Conservation (phyloP, 495 filamentous ascomycete genomes). For the Cenococcum geophilum region DNA sequence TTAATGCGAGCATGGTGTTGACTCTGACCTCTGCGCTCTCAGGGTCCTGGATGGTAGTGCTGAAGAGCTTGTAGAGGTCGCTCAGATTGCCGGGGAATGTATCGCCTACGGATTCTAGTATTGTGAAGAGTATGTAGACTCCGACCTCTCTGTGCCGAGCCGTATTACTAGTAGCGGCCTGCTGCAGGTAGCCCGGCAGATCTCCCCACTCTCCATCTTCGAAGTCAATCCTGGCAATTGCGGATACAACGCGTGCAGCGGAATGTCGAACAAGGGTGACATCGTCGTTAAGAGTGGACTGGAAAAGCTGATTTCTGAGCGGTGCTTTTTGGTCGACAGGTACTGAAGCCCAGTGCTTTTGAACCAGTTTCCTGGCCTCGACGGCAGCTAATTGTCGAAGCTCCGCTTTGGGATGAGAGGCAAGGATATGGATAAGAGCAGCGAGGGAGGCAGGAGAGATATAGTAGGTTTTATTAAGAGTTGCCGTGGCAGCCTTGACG, state of each 20-base stretch:
- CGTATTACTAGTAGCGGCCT: constrained; percentile 62
- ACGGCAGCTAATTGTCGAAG: constrained; percentile 87
- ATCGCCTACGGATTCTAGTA: constrained; percentile 78
- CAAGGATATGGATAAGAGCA: constrained; percentile 77
- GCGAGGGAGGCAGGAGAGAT: constrained; percentile 74
- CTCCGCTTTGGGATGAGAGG: constrained; percentile 61
- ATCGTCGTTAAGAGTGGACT: constrained; percentile 72
- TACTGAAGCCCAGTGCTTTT: constrained; percentile 74
- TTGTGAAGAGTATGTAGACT: constrained; percentile 85
- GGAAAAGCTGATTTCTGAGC: constrained; percentile 73
- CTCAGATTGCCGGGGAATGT: constrained; percentile 67
- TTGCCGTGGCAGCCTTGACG: constrained; percentile 84
- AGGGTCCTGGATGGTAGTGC: constrained; percentile 79
- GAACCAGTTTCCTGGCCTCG: constrained; percentile 71
- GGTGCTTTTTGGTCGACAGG: constrained; percentile 62
- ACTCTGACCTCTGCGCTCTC: constrained; percentile 87
- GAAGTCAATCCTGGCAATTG: constrained; percentile 79
- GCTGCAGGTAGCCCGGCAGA: constrained; percentile 65
- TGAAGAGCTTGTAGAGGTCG: constrained; percentile 77
- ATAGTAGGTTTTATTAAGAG: constrained; percentile 88
- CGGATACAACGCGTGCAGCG: constrained; percentile 77
- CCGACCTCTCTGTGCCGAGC: constrained; percentile 80
- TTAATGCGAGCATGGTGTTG: constrained; percentile 91
- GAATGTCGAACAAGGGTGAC: constrained; percentile 72
- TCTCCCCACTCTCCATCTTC: constrained; percentile 82